phyloP scores from a whole-genome alignment of 768 basidiomycete species.

The Coprinellus micaceus region DNA sequence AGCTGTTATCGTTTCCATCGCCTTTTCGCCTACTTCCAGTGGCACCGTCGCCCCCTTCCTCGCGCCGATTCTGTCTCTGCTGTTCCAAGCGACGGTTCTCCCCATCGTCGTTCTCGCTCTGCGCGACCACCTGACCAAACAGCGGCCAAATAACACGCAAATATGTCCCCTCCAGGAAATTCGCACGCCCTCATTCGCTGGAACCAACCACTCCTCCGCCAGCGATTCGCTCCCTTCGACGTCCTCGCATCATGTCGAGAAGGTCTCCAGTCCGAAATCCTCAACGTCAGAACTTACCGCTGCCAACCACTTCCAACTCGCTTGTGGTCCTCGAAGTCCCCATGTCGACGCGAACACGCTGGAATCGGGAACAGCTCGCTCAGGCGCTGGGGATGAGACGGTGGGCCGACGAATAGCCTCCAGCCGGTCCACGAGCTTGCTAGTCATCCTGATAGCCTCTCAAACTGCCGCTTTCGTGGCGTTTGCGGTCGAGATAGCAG shows the following conservation, averaged over 20 bases:
- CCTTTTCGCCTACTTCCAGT: neutral
- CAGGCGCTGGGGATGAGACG: neutral
- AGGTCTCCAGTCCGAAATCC: constrained; percentile 3
- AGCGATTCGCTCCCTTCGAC: neutral
- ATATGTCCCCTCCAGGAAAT: constrained; percentile 1
- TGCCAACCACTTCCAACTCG: constrained; percentile 5
- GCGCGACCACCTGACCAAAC: constrained; percentile 9
- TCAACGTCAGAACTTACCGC: constrained; percentile 6
- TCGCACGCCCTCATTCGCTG: constrained; percentile 13
- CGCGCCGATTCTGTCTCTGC: constrained; percentile 7
- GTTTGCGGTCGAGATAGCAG: constrained; percentile 13
- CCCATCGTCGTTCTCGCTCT: constrained; percentile 5
- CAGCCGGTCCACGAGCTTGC: constrained; percentile 14
- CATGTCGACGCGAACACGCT: neutral
- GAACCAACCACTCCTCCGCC: constrained; percentile 1
- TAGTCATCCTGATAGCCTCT: constrained; percentile 17
- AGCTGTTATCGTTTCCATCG: constrained; percentile 3
- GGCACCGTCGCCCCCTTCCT: neutral
- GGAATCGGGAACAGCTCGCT: constrained; percentile 5
- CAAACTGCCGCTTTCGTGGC: constrained; percentile 16
- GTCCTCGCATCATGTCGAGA: constrained; percentile 3
- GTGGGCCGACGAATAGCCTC: constrained; percentile 2
- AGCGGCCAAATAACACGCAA: constrained; percentile 3
- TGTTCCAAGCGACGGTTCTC: constrained; percentile 3
- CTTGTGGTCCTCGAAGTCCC: neutral